Conservation (phyloP, 2,329 filamentous ascomycete species). For the Monilinia polystroma region DNA sequence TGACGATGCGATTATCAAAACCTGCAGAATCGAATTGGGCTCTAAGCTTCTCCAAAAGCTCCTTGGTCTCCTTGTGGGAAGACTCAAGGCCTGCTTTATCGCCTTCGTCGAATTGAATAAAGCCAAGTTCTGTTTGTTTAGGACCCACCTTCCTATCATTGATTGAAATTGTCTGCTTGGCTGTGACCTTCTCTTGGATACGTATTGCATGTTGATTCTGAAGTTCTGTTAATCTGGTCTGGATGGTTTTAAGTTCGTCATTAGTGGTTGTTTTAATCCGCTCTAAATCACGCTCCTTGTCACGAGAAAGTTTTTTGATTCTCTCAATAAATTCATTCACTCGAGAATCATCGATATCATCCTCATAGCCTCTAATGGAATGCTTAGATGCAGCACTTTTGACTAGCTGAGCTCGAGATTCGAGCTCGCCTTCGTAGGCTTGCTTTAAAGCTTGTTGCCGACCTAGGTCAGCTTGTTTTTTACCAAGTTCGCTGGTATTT, state of each 20-base stretch:
- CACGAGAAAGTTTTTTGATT: slow-evolving; percentile 69
- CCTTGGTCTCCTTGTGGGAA: slow-evolving; percentile 67
- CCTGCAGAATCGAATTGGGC: slow-evolving; percentile 61
- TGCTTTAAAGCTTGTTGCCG: slow-evolving; percentile 83
- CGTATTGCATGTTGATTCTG: slow-evolving; percentile 71
- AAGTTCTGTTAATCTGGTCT: slow-evolving; percentile 68
- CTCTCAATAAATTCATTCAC: slow-evolving; percentile 75
- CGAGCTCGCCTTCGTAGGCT: slow-evolving; percentile 78
- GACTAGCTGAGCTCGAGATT: slow-evolving; percentile 69
- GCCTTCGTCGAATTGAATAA: slow-evolving; percentile 84
- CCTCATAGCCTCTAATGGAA: slow-evolving; percentile 80
- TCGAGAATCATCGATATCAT: slow-evolving; percentile 70
- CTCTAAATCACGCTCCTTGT: slow-evolving; percentile 78
- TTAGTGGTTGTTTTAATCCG: slow-evolving; percentile 70
- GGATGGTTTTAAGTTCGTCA: slow-evolving; percentile 71
- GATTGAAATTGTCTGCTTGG: slow-evolving; percentile 67
- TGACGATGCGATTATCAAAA: slow-evolving; percentile 69
- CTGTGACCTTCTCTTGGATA: slow-evolving; percentile 70
- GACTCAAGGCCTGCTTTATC: slow-evolving; percentile 74
- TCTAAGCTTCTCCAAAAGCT: slow-evolving; percentile 60
- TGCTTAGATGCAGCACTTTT: slow-evolving; percentile 75
- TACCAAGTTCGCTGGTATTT: slow-evolving; percentile 49
- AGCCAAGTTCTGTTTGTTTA: slow-evolving; percentile 67
- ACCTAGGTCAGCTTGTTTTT: slow-evolving; percentile 65
- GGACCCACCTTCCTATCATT: slow-evolving; percentile 69